Evolutionary conservation across 495 filamentous ascomycete species (phyloP), one percentile per base, ranked within the genome.

Genomic region (Cercophora samala): DNA sequence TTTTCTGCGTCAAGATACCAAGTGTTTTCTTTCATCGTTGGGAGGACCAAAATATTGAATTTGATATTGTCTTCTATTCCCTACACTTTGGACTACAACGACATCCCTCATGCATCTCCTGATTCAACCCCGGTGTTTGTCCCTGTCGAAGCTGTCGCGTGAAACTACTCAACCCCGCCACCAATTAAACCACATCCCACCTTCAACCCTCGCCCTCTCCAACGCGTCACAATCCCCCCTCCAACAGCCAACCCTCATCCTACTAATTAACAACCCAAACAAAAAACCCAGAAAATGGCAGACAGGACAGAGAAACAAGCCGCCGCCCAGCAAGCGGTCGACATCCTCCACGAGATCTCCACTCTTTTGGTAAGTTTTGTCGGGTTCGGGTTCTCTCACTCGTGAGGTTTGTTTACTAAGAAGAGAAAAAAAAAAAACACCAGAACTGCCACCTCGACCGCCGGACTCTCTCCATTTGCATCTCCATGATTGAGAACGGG

Each of bases 401-500:
- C n/a, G n/a, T n/a, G n/a, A n/a, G n/a, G n/a, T n/a, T n/a, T n/a
- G n/a, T n/a, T n/a, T n/a, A n/a, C n/a, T n/a, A n/a, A n/a, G n/a
- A n/a, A n/a, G n/a, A n/a, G n/a, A n/a, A n/a, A 19, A 68, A 19
- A 19, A 13, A 11, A 19, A 52, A 51, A 29, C 1, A 19, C 58
- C 68, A 97, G 95, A 97, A 98, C 76, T 97, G 93, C 37, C 84
- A 95, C 69, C 87, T 99, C 32, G 93, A 97, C 77, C 87, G 95
- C 21, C 89, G 91, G 51, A 92, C 93, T 9, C 85, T 99, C 15
- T 97, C 93, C 9, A 88, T 96, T 64, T 99, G 95, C 74, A 94
- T 98, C 64, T 96, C 92, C 55, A 85, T 99, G 73, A 92, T 99
- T 68, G 95, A 99, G 79, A 97, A 97, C 77, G 96, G 96, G 5